phyloP scores from a whole-genome alignment of 2,329 filamentous ascomycete genomes.

The Periconia sp. region DNA sequence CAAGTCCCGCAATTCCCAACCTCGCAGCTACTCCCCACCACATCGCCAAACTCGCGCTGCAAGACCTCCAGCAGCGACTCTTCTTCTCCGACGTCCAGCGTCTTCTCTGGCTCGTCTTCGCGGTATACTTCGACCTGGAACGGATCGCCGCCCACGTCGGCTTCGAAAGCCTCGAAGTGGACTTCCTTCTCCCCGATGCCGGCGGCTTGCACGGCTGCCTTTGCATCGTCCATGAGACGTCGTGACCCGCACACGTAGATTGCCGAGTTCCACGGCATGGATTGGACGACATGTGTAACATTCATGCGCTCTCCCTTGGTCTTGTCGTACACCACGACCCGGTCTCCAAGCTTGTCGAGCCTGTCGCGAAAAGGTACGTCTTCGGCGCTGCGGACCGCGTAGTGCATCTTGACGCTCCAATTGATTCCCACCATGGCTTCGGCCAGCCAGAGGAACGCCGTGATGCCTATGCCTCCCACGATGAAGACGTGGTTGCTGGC shows the following conservation, averaged over 20 bases:
- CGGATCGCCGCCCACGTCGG: constrained; percentile 2
- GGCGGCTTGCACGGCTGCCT: not conserved
- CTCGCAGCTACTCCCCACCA: constrained; percentile 7
- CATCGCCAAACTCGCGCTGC: constrained; percentile 6
- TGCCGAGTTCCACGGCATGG: constrained; percentile 2
- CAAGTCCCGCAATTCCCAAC: constrained; percentile 9
- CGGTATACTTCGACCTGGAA: constrained; percentile 3
- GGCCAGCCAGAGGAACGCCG: constrained; percentile 6
- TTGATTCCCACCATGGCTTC: constrained; percentile 2
- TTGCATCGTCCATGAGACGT: constrained; percentile 4
- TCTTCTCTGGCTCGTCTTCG: not conserved
- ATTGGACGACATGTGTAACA: not conserved
- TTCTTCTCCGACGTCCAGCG: constrained; percentile 1
- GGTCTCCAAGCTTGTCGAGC: not conserved
- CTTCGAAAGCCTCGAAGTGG: constrained; percentile 7
- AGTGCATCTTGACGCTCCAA: constrained; percentile 5
- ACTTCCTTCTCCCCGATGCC: not conserved
- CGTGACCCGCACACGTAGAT: constrained; percentile 4
- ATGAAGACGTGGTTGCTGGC: constrained; percentile 9
- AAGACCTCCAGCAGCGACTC: constrained; percentile 7
- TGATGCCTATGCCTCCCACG: constrained; percentile 7
- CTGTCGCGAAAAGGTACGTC: constrained; percentile 3
- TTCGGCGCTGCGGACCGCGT: constrained; percentile 2
- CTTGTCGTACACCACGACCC: constrained; percentile 3
- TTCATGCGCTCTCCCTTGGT: constrained; percentile 2